These are phyloP conservation scores for Apiotrichum akiyoshidainum DNA, from an alignment of 1,284 basidiomycete genomes.

Conservation along the genomic window DNA sequence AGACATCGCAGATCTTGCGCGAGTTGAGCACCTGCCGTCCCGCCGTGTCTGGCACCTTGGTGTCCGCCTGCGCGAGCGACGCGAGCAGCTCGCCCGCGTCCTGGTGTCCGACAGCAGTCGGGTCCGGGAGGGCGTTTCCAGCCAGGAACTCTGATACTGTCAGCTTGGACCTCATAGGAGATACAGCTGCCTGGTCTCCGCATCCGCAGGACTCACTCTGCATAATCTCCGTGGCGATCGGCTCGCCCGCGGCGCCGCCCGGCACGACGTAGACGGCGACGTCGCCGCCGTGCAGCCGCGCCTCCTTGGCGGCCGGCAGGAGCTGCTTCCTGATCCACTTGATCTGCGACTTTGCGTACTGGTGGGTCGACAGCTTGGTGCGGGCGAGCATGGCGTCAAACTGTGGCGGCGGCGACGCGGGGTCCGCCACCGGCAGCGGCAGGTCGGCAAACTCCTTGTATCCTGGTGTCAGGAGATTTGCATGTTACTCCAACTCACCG, in stretches of 20 bases:
- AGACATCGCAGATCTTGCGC: conserved; percentile 66
- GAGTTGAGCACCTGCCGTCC: conserved; percentile 64
- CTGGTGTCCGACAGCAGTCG: conserved; percentile 58
- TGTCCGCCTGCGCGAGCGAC: conserved; percentile 44
- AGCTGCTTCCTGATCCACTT: conserved; percentile 92
- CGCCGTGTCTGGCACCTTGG: conserved; percentile 27
- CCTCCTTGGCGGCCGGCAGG: conserved; percentile 66
- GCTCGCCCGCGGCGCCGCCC: conserved; percentile 63
- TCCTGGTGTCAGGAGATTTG: conserved; percentile 59
- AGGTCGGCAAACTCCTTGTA: conserved; percentile 77
- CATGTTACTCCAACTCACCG: conserved; percentile 64
- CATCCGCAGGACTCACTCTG: conserved; percentile 50
- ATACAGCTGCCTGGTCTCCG: not conserved
- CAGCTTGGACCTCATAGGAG: not conserved
- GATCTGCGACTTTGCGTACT: conserved; percentile 88
- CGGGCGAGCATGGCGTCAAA: conserved; percentile 64
- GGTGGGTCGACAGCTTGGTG: conserved; percentile 83
- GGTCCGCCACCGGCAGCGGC: conserved; percentile 35
- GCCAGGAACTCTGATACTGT: conserved; percentile 61
- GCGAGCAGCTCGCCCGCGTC: conserved; percentile 58
- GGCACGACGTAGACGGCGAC: conserved; percentile 48
- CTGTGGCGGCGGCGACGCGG: conserved; percentile 29
- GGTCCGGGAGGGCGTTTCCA: conserved; percentile 58
- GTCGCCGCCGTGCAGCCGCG: conserved; percentile 49
- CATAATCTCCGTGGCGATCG: conserved; percentile 56